Evolutionary conservation across 805 yeast genomes (phyloP).

Genomic region (Barnettozyma sp.): DNA sequence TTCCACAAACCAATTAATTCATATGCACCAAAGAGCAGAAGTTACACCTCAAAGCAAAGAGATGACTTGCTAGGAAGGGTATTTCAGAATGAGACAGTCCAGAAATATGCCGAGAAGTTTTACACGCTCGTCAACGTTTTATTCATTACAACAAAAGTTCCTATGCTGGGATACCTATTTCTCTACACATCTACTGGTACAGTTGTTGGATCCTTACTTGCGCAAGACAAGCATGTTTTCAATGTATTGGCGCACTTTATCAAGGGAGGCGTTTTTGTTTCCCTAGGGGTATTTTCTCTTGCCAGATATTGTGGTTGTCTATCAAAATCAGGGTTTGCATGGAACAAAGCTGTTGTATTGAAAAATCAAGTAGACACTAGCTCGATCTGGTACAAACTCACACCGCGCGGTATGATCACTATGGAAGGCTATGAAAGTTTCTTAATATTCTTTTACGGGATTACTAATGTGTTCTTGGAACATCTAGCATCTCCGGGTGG

Average conservation of each 20-base stretch:
- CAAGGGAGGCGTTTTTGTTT: conserved; percentile 86
- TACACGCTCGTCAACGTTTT: conserved; percentile 26
- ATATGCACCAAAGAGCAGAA: not conserved
- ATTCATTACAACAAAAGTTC: conserved; percentile 54
- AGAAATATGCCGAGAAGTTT: conserved; percentile 19
- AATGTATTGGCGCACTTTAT: conserved; percentile 90
- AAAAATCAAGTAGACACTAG: conserved; percentile 23
- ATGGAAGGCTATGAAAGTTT: conserved; percentile 83
- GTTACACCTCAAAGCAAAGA: conserved; percentile 18
- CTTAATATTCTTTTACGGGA: conserved; percentile 80
- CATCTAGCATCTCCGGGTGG: conserved; percentile 77
- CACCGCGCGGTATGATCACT: conserved; percentile 46
- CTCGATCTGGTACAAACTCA: conserved; percentile 23
- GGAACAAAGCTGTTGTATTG: conserved; percentile 53
- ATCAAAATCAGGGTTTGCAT: conserved; percentile 74
- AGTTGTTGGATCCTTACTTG: conserved; percentile 65
- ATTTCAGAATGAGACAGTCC: conserved; percentile 28
- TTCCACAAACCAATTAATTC: not conserved
- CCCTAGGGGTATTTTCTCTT: conserved; percentile 70
- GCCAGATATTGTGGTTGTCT: conserved; percentile 86
- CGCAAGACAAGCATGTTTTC: conserved; percentile 60
- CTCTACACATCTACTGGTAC: conserved; percentile 46
- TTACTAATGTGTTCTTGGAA: conserved; percentile 85
- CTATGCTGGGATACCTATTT: conserved; percentile 53
- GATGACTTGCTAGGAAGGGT: conserved; percentile 31